phyloP scores from a whole-genome alignment of 768 basidiomycete species.

The Tubosaeta brunneosetosa region DNA sequence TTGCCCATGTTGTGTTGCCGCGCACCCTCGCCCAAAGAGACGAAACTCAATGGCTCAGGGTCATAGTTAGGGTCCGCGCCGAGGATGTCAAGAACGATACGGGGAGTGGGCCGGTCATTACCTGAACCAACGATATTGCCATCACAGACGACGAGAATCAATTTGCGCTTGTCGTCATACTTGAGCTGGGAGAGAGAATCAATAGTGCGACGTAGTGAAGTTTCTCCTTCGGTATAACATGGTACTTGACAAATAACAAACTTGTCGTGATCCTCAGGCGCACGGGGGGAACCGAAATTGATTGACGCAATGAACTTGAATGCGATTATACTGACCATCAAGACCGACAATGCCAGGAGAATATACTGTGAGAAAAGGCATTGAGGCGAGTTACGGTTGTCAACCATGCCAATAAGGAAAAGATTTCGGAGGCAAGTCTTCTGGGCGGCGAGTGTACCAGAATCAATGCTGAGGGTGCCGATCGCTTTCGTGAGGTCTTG shows the following conservation, averaged over 20 bases:
- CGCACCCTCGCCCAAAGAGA: constrained; percentile 89
- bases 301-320: constrained; percentile 95
- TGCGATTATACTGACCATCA: constrained; percentile 94
- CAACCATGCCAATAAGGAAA: constrained; percentile 87
- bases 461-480: constrained; percentile 56
- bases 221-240: constrained; percentile 95
- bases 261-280: constrained; percentile 94
- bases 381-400: constrained; percentile 87
- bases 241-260: constrained; percentile 98
- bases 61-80: constrained; percentile 91
- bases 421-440: constrained; percentile 89
- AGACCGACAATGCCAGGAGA: constrained; percentile 77
- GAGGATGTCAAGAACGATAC: constrained; percentile 94
- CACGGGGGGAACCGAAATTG: constrained; percentile 72
- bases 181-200: constrained; percentile 91
- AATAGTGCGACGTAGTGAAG: constrained; percentile 80
- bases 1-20: constrained; percentile 99
- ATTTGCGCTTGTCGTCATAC: constrained; percentile 97
- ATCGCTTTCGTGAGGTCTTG: constrained; percentile 76
- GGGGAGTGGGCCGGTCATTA: constrained; percentile 93
- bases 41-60: constrained; percentile 92
- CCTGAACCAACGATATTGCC: constrained; percentile 98
- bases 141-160: constrained; percentile 91
- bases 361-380: constrained; percentile 91
- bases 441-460: constrained; percentile 60